Conservation (phyloP, 2,329 filamentous ascomycete genomes). For the Trichoderma polysporum region DNA sequence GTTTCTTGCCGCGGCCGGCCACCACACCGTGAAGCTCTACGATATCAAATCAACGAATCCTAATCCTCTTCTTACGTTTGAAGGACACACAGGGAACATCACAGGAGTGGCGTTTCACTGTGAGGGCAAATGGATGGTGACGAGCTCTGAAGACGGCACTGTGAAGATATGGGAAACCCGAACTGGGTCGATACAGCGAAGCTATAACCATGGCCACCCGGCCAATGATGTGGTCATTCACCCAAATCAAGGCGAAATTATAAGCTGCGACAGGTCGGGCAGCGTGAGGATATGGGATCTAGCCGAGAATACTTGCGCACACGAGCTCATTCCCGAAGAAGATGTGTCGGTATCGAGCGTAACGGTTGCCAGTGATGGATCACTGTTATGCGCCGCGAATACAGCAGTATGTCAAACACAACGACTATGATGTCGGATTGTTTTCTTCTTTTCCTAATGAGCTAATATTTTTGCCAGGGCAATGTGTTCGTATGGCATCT, state of each 20-base stretch:
- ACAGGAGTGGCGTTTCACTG: conserved; percentile 98
- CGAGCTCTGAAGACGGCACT: conserved; percentile 91
- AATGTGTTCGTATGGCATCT: conserved; percentile 98
- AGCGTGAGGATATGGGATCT: conserved; percentile 96
- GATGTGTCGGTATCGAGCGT: conserved; percentile 92
- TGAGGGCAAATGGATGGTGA: conserved; percentile 99
- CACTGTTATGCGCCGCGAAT: conserved; percentile 88
- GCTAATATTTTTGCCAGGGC: conserved; percentile 55
- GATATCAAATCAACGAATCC: conserved; percentile 99
- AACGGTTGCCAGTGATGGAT: conserved; percentile 92
- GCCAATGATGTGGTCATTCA: conserved; percentile 99
- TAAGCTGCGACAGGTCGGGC: conserved; percentile 89
- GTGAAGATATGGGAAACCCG: conserved; percentile 97
- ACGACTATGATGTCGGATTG: background rate
- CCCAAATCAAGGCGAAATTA: conserved; percentile 96
- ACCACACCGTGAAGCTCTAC: conserved; percentile 91
- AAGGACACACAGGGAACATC: conserved; percentile 93
- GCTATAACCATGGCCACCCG: conserved; percentile 84
- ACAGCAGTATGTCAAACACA: conserved; percentile 62
- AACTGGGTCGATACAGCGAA: conserved; percentile 81
- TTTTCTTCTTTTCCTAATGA: background rate
- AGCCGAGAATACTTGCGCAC: conserved; percentile 93
- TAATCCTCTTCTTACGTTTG: conserved; percentile 87
- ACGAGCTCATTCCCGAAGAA: conserved; percentile 94
- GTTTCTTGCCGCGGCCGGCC: conserved; percentile 78